Base-by-base conservation (phyloP, 2,329 filamentous ascomycete genomes). In the Aspergillus candidus region DNA sequence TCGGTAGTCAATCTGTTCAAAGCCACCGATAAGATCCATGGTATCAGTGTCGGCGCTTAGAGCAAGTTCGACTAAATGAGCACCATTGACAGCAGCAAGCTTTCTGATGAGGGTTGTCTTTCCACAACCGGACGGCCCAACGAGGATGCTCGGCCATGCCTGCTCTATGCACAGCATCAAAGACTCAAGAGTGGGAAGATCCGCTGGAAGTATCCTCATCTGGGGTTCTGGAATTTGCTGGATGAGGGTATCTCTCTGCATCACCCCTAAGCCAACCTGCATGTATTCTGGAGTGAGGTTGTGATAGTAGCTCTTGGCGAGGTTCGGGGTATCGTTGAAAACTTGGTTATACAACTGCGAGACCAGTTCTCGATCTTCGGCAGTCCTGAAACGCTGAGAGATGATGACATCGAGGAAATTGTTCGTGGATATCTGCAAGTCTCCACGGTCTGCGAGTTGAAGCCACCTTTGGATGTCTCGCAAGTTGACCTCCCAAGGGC, bases 31-130 rank as follows among this genome's bases (percentile, higher is more conserved):
- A 44, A 98, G 79, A 66, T 98, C 93, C 82, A 95, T 95, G 1
- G 91, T 90, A 64, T 98, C 93, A 35, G 95, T 86, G 57, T 98
- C 94, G 6, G 90, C 84, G 61, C 95, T 98, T 69, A 98, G 81
- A 1, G 90, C 83, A 56, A 97, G 87, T 12, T 88, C 85, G 29
- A 90, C 78, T 3, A 97, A 72, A 1, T 81, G 75, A 43, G 84
- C 84, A 17, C 93, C 93, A 34, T 80, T 80, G 17, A 85, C 70
- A 11, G 85, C 83, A n/a, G 93, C 90, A 22, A 95, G 75, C 51
- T 91, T 83, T 47, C 84, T 78, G 11, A 98, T 71, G 4, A 95
- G 74, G 4, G 80, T 78, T 1, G 88, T 91, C 67, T 98, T 98
- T 22, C 93, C 93, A 52, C 82, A 84, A 0, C 90, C 91, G 0